Evolutionary conservation across 2,329 filamentous ascomycete genomes (phyloP), one percentile per base, ranked within the genome.

Genomic region (Knufia petricola): DNA sequence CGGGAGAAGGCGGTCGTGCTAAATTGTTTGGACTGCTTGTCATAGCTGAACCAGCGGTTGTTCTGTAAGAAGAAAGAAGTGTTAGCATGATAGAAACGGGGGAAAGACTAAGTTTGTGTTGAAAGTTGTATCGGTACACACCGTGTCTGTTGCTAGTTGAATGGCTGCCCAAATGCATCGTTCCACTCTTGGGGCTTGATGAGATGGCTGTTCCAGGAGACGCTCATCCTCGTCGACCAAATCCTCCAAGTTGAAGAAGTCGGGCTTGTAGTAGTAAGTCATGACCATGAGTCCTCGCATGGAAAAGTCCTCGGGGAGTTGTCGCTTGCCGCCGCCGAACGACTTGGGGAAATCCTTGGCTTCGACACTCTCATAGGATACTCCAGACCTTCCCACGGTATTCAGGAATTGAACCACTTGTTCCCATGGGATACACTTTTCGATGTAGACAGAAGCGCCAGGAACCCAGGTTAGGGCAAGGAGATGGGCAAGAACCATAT

Each of bases 241-340:
- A 1, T 67, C 64, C 17, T 65, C 63, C 2, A 63, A 52, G 54
- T 81, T 81, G 64, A 76, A 80, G 2, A 64, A 61, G 1, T 66
- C 52, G 0, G 73, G 72, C 50, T 74, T 76, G 54, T 72, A 74
- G 46, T 69, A 71, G 0, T 57, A 37, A 51, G 73, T 66, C 44
- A 69, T 72, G 72, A 75, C 79, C 20, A 75, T 59, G 49, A 75
- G 66, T 1, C 78, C 79, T 20, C 76, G 69, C 6, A 81, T 71
- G 1, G 71, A 58, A 53, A 75, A 80, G 53, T 82, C 79, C 53
- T 82, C 79, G 0, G 75, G 72, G 1, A 82, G 57, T 43, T 78
- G 76, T 8, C 67, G 58, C 4, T 62, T 63, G 15, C 67, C 63
- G 2, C 34, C 34, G 46, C 66, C 62, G n/a, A 68, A 64, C 28